Base-by-base conservation (phyloP, 768 basidiomycete genomes). In the Serendipita sp. region DNA sequence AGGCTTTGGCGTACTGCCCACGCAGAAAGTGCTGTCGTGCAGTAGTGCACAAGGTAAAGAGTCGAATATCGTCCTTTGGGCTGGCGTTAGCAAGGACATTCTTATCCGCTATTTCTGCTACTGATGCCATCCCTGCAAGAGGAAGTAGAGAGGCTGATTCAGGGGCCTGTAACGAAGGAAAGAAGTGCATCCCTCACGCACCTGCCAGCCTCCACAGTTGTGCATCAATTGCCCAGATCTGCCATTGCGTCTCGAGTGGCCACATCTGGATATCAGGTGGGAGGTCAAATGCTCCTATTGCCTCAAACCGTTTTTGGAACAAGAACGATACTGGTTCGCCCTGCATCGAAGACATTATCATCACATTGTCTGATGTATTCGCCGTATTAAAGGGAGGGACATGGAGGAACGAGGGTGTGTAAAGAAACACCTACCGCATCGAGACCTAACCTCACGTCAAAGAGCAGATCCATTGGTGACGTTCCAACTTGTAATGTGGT, bases 1-100 rank as follows among this genome's bases (percentile, higher is more conserved):
- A 72, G 3, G 83, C 83, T 66, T 83, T 78, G 63, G 80, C 75
- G 70, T 86, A 88, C 7, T 78, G 72, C 15, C 90, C 89, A 73
- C 85, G 83, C 64, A 88, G 79, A 3, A 86, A 87, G 65, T 74
- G 76, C 89, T 91, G 56, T n/a, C 56, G 56, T n/a, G 56, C 56
- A 11, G 16, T 28, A 8, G 2, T 37, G 28, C 56, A 60, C 16
- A 60, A n/a, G 4, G 56, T 60, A 30, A 28, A 60, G 16, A 60
- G 34, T 37, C 56, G 28, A 10, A 60, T 32, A 28, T 60, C 56
- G 10, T 28, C 34, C 56, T 35, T 35, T 1, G 56, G 56, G 8
- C n/a, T 34, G 13, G 56, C 2, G 32, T 60, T 60, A 11, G 16
- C n/a, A 2, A 60, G 56, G 37, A 60, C 56, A 38, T 1, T 38